These are phyloP conservation scores for Thalassiosira hispida DNA, from an alignment of 352 stramenopile species.

Conservation along the genomic window DNA sequence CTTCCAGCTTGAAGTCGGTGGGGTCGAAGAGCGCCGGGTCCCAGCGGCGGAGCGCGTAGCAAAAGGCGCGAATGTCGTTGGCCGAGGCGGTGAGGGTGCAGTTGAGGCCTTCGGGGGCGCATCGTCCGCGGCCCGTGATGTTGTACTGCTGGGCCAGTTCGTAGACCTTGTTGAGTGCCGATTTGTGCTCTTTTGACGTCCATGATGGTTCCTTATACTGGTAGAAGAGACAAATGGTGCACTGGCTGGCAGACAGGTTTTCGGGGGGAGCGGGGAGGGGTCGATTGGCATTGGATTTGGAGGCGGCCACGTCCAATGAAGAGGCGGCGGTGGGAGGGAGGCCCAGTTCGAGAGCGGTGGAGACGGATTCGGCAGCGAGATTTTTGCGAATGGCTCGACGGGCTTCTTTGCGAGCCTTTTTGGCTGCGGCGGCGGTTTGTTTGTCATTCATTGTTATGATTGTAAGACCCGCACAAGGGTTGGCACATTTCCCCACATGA, in stretches of 20 bases:
- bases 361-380: too few species aligned
- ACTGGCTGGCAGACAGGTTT: neutral
- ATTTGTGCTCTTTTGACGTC: constrained; percentile 43
- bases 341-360: too few species aligned
- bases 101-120: constrained; percentile 80
- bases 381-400: too few species aligned
- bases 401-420: too few species aligned
- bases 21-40: constrained; percentile 67
- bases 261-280: too few species aligned
- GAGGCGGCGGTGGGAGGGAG: too few species aligned
- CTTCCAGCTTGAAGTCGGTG: constrained; percentile 86
- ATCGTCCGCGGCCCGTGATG: constrained; percentile 71
- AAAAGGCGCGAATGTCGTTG: constrained; percentile 63
- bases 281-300: too few species aligned
- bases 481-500: too few species aligned
- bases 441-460: too few species aligned
- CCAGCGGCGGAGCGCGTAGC: constrained; percentile 60
- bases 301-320: too few species aligned
- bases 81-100: constrained; percentile 75
- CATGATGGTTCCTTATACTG: constrained; percentile 77
- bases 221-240: constrained; percentile 81
- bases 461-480: too few species aligned
- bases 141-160: constrained; percentile 46
- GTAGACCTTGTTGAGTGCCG: constrained; percentile 64
- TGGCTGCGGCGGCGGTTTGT: too few species aligned